phyloP scores from a whole-genome alignment of 805 yeast genomes.

The Ogataea pini region DNA sequence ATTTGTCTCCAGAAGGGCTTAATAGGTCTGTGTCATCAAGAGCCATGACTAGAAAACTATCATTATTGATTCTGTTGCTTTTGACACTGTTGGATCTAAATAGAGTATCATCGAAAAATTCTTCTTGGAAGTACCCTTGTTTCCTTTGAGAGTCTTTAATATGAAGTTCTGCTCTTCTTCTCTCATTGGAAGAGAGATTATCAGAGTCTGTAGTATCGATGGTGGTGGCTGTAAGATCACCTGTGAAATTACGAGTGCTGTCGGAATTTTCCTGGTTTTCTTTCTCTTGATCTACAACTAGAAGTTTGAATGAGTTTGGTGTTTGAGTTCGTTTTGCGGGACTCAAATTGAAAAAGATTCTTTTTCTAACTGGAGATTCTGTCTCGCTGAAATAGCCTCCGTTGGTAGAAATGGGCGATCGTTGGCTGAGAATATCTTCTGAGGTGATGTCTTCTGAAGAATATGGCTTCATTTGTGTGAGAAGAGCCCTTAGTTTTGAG shows the following conservation, averaged over 20 bases:
- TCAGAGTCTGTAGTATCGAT: constrained; percentile 13
- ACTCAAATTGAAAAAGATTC: constrained; percentile 11
- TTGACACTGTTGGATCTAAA: constrained; percentile 19
- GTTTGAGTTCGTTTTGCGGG: constrained; percentile 7
- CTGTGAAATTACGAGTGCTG: constrained; percentile 3
- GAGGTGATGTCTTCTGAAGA: neutral
- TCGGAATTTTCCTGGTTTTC: constrained; percentile 1
- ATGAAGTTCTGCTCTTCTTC: constrained; percentile 13
- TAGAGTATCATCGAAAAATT: constrained; percentile 10
- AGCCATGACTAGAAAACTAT: neutral
- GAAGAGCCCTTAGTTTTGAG: constrained; percentile 9
- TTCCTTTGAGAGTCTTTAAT: constrained; percentile 21
- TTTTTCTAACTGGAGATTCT: constrained; percentile 16
- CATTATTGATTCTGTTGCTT: constrained; percentile 12
- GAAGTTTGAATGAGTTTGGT: constrained; percentile 11
- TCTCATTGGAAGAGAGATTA: neutral
- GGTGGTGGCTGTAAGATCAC: constrained; percentile 1
- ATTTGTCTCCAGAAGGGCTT: constrained; percentile 11
- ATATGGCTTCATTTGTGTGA: neutral
- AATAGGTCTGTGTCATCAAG: constrained; percentile 2
- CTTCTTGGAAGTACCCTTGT: constrained; percentile 23
- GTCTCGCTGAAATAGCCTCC: constrained; percentile 7
- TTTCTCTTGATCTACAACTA: neutral
- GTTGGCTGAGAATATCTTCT: neutral
- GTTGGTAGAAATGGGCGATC: neutral